Conservation (phyloP, 2,329 filamentous ascomycete genomes). For the Fusarium sp. region DNA sequence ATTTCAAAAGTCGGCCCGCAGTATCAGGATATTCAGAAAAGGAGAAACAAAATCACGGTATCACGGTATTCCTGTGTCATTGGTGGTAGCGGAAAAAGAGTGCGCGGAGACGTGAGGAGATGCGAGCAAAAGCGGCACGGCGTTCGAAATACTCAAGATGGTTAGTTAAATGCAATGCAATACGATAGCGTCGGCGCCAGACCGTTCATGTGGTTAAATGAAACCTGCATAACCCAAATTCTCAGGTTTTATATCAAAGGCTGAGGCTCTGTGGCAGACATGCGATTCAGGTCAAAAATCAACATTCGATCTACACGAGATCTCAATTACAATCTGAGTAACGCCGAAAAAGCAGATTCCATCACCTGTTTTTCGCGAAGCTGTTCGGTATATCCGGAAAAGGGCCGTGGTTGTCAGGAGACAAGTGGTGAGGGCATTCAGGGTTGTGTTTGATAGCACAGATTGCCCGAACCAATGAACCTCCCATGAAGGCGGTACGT, state of each 20-base stretch:
- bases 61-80: constrained; percentile 18
- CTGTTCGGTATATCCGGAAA: constrained; percentile 18
- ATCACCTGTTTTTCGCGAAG: constrained; percentile 24
- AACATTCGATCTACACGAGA: constrained; percentile 36
- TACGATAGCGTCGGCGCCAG: not conserved
- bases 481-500: constrained; percentile 13
- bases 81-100: not conserved
- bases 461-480: constrained; percentile 17
- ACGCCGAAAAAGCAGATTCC: constrained; percentile 29
- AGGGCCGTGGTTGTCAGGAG: constrained; percentile 37
- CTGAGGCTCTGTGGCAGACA: constrained; percentile 33
- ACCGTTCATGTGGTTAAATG: not conserved
- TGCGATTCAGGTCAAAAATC: constrained; percentile 19
- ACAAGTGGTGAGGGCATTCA: constrained; percentile 33
- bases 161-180: not conserved
- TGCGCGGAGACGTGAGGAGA: not conserved
- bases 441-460: constrained; percentile 23
- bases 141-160: not conserved
- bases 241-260: not conserved
- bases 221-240: not conserved
- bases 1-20: constrained; percentile 28
- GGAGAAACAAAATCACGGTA: constrained; percentile 20
- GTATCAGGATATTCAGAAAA: constrained; percentile 33
- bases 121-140: not conserved
- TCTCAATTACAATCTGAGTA: constrained; percentile 29